Evolutionary conservation across 768 basidiomycete genomes (phyloP), one percentile per base, ranked within the genome.

Genomic region (Butyriboletus loyo): DNA sequence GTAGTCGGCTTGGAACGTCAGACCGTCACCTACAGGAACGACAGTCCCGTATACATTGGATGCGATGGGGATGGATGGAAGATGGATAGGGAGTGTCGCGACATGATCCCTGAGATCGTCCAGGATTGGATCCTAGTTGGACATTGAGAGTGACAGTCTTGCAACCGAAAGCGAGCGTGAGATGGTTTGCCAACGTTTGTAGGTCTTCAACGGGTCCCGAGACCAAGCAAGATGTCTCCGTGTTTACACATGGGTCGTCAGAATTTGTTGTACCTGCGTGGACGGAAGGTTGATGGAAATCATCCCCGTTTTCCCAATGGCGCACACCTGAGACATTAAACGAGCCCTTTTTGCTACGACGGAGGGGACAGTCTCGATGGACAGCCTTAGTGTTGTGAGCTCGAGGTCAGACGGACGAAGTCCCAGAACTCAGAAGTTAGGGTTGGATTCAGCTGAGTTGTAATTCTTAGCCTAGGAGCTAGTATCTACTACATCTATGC

Each of bases 41-140:
- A 86, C 68, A 2, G 66, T 58, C 1, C 86, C 87, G 5, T 72
- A 62, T n/a, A 86, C 79, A 43, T 81, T 84, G 9, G 87, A 88
- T n/a, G 82, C 70, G 36, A 88, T 67, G 0, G 85, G 81, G 37
- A 89, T 74, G 0, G 66, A 72, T 0, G 87, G 84, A 2, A 82
- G 56, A 17, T 63, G 67, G 36, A 82, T 56, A 0, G 65, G 61
- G 32, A 81, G 59, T 7, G 59, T 64, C 10, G 58, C 61, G 11
- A 77, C 75, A 5, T 82, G 55, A 0, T 56, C 56, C 32, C 64
- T 68, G 28, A 89, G 75, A 41, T 78, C 78, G n/a, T 74, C 69
- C 14, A 82, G 54, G 11, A 87, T 58, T 0, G 84, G 79, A 7
- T 66, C 63, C 87, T 53, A 80, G 85, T 1, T 81, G 80, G 10